Percentiles rank a stretch among this genome's conserved stretches.
phyloP scores from a whole-genome alignment of 257 asterid species.

The Linaria vulgaris region DNA sequence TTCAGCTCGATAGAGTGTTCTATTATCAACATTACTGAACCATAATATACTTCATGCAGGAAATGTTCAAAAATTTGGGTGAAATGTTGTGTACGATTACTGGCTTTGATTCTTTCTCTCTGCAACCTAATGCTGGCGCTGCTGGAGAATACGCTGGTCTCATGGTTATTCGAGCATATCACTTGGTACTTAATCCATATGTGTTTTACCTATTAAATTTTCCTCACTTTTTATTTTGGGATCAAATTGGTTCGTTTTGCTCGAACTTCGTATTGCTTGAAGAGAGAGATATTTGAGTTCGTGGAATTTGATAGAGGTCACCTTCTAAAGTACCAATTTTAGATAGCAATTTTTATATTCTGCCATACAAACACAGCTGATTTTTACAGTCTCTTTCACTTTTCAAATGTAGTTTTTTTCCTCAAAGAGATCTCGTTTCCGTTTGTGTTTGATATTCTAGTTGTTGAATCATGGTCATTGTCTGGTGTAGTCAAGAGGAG shows the following conservation, averaged over 20 bases:
- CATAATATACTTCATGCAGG: slow-evolving; percentile 46
- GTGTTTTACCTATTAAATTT: neutral
- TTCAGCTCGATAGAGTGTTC: neutral
- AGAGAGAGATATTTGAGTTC: no score
- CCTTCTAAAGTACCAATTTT: no score
- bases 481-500: slow-evolving; percentile 96
- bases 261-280: no score
- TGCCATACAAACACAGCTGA: no score
- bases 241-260: no score
- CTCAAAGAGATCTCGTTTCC: no score
- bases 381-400: no score
- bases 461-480: slow-evolving; percentile 20
- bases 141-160: slow-evolving; percentile 97
- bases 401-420: no score
- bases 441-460: slow-evolving; percentile 2
- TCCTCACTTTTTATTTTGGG: neutral
- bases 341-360: no score
- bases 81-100: slow-evolving; percentile 85
- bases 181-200: slow-evolving; percentile 57
- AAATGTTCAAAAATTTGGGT: slow-evolving; percentile 96
- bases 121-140: slow-evolving; percentile 99
- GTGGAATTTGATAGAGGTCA: no score
- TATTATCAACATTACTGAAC: slow-evolving; percentile 20
- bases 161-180: slow-evolving; percentile 98
- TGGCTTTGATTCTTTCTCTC: slow-evolving; percentile 95